Base-by-base conservation (phyloP, 768 basidiomycete species). In the Stropharia rugosoannulata region DNA sequence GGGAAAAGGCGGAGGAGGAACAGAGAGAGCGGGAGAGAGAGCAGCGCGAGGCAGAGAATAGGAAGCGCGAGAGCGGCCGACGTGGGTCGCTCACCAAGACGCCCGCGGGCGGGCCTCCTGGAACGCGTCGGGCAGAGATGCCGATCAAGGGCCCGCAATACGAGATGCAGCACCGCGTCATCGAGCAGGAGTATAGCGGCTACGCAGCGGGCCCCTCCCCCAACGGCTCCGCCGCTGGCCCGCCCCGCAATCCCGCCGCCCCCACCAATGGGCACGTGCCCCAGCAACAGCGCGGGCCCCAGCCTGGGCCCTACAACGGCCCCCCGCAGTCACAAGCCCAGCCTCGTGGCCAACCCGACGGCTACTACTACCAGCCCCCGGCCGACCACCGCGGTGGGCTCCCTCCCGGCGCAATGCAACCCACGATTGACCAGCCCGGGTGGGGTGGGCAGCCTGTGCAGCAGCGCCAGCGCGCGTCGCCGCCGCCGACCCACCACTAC, bases 131-230 rank as follows among this genome's bases (percentile, higher is more conserved):
- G 43, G 92, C 90, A 7, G 95, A 97, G 72, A 93, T 85, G 75
- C 87, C 94, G 7, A 82, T 98, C 51, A 85, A 87, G 59, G 85
- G 90, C 4, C 93, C 95, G 38, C 90, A 93, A 64, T 98, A 96
- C 67, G 95, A 96, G 65, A 87, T 91, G 83, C 95, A 98, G 68
- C 90, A 93, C 68, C 85, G 89, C 19, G 90, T 87, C 48, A 93
- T 98, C 81, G 91, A 95, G 68, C 89, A 95, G 63, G 93, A 96
- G 67, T 90, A 91, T 59, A 77, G 78, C 47, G 78, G 75, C 51
- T 79, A 76, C 61, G 22, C 16, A 8, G 35, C 36, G 12, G 72
- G 68, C 51, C 70, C 70, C 25, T 74, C 74, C 25, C 75, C 74
- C 29, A 32, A 32, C 9, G 29, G 29, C 29, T 7, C 27, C 27